Evolutionary conservation across 345 rosid genomes (phyloP).

Genomic region (Laguncularia racemosa): DNA sequence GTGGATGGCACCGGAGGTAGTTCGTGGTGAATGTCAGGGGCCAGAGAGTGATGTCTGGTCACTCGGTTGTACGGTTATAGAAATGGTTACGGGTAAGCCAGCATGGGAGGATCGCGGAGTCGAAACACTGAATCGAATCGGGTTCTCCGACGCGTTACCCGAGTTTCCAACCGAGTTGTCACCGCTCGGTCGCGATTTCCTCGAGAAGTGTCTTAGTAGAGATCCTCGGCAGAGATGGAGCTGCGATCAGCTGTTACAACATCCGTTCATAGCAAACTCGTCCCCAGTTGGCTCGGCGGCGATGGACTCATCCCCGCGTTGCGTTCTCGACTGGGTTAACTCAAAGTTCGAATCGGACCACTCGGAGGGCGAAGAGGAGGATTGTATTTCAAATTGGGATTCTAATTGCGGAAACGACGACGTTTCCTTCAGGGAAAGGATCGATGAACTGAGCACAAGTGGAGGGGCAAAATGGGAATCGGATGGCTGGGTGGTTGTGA

Average conservation of each 20-base stretch:
- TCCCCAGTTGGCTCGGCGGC: conserved; percentile 10
- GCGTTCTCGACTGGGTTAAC: conserved; percentile 52
- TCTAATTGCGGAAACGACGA: background rate
- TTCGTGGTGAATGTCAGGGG: conserved; percentile 57
- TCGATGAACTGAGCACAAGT: conserved; percentile 27
- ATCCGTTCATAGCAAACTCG: conserved; percentile 40
- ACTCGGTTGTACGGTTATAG: conserved; percentile 62
- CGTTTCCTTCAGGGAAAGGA: conserved; percentile 17
- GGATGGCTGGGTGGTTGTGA: conserved; percentile 44
- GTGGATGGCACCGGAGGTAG: conserved; percentile 94
- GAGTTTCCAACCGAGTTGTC: conserved; percentile 38
- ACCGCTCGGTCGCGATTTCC: conserved; percentile 48
- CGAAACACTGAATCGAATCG: conserved; percentile 47
- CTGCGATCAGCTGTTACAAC: conserved; percentile 60
- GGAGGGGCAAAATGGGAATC: conserved; percentile 50
- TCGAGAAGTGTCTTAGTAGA: conserved; percentile 49
- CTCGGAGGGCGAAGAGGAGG: conserved; percentile 9
- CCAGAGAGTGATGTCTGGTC: conserved; percentile 87
- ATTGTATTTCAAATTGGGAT: background rate
- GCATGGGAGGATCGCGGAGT: conserved; percentile 65
- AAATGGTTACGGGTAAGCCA: conserved; percentile 66
- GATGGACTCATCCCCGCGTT: conserved; percentile 57
- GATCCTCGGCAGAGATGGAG: conserved; percentile 54
- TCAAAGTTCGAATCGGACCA: conserved; percentile 37
- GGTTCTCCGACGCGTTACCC: conserved; percentile 43